phyloP scores from a whole-genome alignment of 1,284 basidiomycete genomes.

The Exobasidium rhododendri region DNA sequence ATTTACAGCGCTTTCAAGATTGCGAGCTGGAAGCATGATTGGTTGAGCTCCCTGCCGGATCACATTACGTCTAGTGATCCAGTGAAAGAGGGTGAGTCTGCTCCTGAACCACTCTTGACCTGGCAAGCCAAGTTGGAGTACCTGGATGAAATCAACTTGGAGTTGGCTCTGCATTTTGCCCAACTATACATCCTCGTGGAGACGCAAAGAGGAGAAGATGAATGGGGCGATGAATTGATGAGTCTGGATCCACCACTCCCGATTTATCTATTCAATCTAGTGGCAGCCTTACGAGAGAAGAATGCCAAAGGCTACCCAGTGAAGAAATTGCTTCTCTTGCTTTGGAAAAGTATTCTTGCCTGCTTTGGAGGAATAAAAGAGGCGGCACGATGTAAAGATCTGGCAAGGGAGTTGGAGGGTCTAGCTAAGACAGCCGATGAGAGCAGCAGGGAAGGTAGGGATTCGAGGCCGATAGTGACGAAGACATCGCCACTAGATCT shows the following conservation, averaged over 20 bases:
- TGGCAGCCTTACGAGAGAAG: conserved; percentile 86
- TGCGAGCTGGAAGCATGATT: conserved; percentile 81
- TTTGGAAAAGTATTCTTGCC: conserved; percentile 92
- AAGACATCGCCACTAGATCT: conserved; percentile 49
- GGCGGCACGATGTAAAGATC: conserved; percentile 73
- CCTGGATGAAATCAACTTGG: conserved; percentile 53
- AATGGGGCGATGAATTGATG: conserved; percentile 51
- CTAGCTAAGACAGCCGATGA: conserved; percentile 23
- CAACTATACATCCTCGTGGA: conserved; percentile 54
- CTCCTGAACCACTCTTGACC: conserved; percentile 37
- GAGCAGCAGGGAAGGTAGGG: background rate
- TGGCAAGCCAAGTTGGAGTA: conserved; percentile 49
- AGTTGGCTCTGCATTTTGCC: conserved; percentile 49
- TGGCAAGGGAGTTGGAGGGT: conserved; percentile 75
- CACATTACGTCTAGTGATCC: conserved; percentile 33
- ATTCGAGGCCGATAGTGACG: conserved; percentile 6
- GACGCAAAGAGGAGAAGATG: conserved; percentile 41
- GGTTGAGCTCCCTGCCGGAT: conserved; percentile 49
- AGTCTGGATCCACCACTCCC: conserved; percentile 87
- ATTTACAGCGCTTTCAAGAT: conserved; percentile 86
- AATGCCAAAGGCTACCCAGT: conserved; percentile 71
- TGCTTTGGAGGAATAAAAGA: conserved; percentile 91
- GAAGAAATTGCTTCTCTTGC: conserved; percentile 74
- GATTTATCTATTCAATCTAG: conserved; percentile 82
- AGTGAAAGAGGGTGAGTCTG: conserved; percentile 19